A percentile compares a stretch with the other conserved stretches of the same genome.
Conservation (phyloP, 2,329 filamentous ascomycete genomes). For the Stromatinia cepivora region DNA sequence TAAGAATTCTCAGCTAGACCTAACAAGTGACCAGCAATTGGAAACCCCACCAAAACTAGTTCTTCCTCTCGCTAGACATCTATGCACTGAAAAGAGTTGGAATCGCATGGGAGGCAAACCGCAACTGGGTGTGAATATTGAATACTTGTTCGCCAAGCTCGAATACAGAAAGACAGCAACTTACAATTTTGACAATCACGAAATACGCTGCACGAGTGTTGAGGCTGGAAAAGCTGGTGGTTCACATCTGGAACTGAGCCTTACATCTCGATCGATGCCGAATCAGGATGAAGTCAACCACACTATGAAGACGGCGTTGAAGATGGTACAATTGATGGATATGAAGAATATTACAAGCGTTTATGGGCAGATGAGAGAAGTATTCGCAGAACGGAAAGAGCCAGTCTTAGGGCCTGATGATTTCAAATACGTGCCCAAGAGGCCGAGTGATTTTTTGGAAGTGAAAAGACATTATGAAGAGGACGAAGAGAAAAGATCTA, state of each 20-base stretch:
- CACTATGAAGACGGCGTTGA: slow-evolving; percentile 29
- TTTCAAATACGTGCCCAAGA: slow-evolving; percentile 15
- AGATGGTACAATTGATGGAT: slow-evolving; percentile 20
- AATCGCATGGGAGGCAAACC: neutral
- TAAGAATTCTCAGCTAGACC: slow-evolving; percentile 28
- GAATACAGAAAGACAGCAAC: slow-evolving; percentile 34
- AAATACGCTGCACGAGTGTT: slow-evolving; percentile 35
- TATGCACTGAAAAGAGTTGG: slow-evolving; percentile 22
- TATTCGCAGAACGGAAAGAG: neutral
- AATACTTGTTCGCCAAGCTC: slow-evolving; percentile 40
- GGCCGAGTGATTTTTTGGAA: slow-evolving; percentile 12
- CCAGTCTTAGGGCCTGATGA: neutral
- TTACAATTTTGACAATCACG: slow-evolving; percentile 34
- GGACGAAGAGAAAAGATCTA: neutral
- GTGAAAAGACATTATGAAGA: neutral
- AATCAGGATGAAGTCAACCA: slow-evolving; percentile 21
- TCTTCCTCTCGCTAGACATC: slow-evolving; percentile 36
- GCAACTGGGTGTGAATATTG: slow-evolving; percentile 28
- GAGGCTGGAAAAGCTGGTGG: slow-evolving; percentile 40
- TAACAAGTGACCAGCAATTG: slow-evolving; percentile 25
- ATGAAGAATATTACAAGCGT: slow-evolving; percentile 6
- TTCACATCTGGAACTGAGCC: slow-evolving; percentile 33
- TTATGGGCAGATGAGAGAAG: slow-evolving; percentile 8
- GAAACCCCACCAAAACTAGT: slow-evolving; percentile 35
- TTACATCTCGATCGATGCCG: slow-evolving; percentile 27